These are phyloP conservation scores for Mortierella sp. DNA, from an alignment of 371 early-diverging fungal genomes.

Conservation along the genomic window DNA sequence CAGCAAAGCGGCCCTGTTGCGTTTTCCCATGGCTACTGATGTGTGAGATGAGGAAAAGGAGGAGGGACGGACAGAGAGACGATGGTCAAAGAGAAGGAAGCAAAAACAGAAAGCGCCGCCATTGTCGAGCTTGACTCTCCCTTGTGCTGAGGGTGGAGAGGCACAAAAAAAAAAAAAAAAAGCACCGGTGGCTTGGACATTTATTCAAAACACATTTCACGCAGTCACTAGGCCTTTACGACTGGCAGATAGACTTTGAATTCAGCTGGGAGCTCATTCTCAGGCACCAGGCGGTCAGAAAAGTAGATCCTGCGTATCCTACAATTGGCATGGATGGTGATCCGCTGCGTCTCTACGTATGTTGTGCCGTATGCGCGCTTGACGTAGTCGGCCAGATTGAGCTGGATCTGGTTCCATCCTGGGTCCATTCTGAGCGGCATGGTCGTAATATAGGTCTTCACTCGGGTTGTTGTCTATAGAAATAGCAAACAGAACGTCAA, in stretches of 20 bases:
- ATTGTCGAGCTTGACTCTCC: not conserved
- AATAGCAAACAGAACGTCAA: not conserved
- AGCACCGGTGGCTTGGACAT: not conserved
- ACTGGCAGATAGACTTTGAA: slow-evolving; percentile 90
- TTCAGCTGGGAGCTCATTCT: slow-evolving; percentile 95
- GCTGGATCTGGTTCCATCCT: slow-evolving; percentile 96
- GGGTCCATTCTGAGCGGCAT: slow-evolving; percentile 96
- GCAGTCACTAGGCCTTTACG: slow-evolving; percentile 13
- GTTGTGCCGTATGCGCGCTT: slow-evolving; percentile 91
- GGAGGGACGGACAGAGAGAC: not conserved
- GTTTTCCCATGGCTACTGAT: slow-evolving; percentile 67
- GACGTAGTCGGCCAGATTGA: slow-evolving; percentile 90
- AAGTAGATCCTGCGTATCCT: slow-evolving; percentile 92
- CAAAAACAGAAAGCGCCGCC: slow-evolving; percentile 6
- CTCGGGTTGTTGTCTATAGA: slow-evolving; percentile 78
- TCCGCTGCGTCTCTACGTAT: slow-evolving; percentile 89
- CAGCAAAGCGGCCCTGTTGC: slow-evolving; percentile 78
- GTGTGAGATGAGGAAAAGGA: slow-evolving; percentile 6
- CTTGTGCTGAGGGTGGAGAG: not conserved
- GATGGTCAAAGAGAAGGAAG: slow-evolving; percentile 4
- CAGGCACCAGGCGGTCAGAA: slow-evolving; percentile 89
- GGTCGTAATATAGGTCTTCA: slow-evolving; percentile 90
- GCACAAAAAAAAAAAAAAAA: slow-evolving; percentile 12
- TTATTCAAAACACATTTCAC: slow-evolving; percentile 11
- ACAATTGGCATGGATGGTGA: slow-evolving; percentile 94